Percentiles rank a stretch among this genome's conserved stretches.
These are phyloP conservation scores for Coemansia sp. DNA, from an alignment of 192 early-diverging fungal genomes.

Conservation along the genomic window DNA sequence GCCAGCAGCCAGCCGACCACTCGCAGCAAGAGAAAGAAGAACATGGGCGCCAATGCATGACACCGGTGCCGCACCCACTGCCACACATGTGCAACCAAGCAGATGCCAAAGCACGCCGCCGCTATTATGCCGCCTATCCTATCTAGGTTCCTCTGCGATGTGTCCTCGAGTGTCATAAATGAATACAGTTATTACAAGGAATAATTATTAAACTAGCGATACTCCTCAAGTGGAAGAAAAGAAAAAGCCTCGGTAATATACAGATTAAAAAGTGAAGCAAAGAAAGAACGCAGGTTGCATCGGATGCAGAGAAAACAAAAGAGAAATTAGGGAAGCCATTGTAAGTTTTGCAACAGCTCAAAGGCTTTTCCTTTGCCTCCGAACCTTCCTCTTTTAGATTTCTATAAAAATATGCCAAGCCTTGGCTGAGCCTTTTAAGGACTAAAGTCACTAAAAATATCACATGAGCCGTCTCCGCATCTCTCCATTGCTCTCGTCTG, in stretches of 20 bases:
- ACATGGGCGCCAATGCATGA: conserved; percentile 29
- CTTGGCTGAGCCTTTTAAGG: neutral
- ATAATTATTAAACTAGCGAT: conserved; percentile 4
- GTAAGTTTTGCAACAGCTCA: neutral
- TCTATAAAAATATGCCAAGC: conserved; percentile 8
- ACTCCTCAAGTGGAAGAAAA: neutral
- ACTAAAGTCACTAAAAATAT: conserved; percentile 3
- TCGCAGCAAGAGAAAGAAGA: conserved; percentile 37
- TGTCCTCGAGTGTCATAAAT: conserved; percentile 35
- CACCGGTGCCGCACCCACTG: conserved; percentile 41
- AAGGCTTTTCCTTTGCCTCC: neutral
- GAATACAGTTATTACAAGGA: conserved; percentile 1
- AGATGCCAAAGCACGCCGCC: conserved; percentile 29
- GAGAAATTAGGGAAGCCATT: neutral
- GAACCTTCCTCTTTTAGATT: neutral
- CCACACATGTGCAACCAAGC: conserved; percentile 39
- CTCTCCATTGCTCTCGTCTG: conserved; percentile 1
- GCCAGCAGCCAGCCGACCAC: conserved; percentile 49
- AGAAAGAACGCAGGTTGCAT: conserved; percentile 1
- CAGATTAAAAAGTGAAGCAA: conserved; percentile 1
- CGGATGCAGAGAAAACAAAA: neutral
- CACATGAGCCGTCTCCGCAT: conserved; percentile 5
- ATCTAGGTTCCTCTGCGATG: conserved; percentile 39
- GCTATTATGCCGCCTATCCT: conserved; percentile 52
- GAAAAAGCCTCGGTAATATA: conserved; percentile 12